phyloP scores from a whole-genome alignment of 768 basidiomycete genomes.

The Hygrophoropsis aurantiaca region DNA sequence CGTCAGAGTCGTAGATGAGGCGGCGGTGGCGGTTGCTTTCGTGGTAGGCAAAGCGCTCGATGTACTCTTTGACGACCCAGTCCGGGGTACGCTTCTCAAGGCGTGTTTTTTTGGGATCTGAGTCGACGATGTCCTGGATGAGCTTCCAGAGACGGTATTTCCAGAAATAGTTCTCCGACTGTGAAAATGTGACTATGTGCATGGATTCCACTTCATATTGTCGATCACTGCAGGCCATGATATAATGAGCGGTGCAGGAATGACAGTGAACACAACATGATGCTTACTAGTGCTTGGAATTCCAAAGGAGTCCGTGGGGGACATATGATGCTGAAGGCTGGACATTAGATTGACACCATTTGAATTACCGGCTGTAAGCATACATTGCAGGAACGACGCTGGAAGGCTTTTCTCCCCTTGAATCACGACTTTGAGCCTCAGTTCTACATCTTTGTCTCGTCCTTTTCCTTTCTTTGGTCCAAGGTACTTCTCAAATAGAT shows the following conservation, averaged over 20 bases:
- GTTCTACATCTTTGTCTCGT: constrained; percentile 10
- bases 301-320: constrained; percentile 32
- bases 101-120: constrained; percentile 31
- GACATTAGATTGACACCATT: background rate
- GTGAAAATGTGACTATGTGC: constrained; percentile 40
- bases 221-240: constrained; percentile 34
- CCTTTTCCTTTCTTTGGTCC: constrained; percentile 7
- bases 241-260: background rate
- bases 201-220: constrained; percentile 46
- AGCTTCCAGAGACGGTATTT: constrained; percentile 49
- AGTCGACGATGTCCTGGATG: constrained; percentile 44
- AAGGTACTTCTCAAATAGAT: constrained; percentile 29
- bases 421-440: constrained; percentile 39
- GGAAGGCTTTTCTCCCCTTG: constrained; percentile 40
- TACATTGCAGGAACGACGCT: constrained; percentile 42
- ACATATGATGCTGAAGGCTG: constrained; percentile 20
- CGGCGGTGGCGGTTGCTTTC: constrained; percentile 28
- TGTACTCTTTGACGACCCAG: constrained; percentile 50
- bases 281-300: constrained; percentile 27
- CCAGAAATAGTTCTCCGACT: constrained; percentile 50
- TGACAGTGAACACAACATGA: background rate
- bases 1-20: constrained; percentile 34
- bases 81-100: constrained; percentile 42
- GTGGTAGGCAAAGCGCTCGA: constrained; percentile 24
- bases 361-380: constrained; percentile 5